These are phyloP conservation scores for Collybia mongolica DNA, from an alignment of 768 basidiomycete species.

Conservation along the genomic window DNA sequence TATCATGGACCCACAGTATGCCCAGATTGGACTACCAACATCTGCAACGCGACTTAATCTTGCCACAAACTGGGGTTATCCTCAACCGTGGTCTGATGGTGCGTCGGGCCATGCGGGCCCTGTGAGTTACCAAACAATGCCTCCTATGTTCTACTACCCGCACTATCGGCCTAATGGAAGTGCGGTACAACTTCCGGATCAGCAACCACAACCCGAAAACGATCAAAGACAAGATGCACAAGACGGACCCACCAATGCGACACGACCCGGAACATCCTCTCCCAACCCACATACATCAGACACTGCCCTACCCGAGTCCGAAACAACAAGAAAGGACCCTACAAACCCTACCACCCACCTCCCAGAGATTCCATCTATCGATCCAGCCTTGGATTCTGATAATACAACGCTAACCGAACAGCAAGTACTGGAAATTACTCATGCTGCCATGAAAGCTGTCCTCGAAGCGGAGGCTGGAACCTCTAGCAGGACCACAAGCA, in stretches of 20 bases:
- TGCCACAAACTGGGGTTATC: slow-evolving; percentile 36
- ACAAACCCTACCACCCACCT: background rate
- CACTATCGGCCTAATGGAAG: slow-evolving; percentile 46
- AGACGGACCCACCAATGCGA: slow-evolving; percentile 1
- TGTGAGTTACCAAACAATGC: slow-evolving; percentile 30
- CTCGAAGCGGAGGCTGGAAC: slow-evolving; percentile 31
- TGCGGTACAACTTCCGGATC: slow-evolving; percentile 15
- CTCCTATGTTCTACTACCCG: slow-evolving; percentile 35
- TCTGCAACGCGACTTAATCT: slow-evolving; percentile 48
- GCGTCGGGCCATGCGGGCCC: slow-evolving; percentile 22
- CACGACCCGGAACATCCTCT: slow-evolving; percentile 2
- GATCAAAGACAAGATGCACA: slow-evolving; percentile 4
- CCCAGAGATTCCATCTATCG: slow-evolving; percentile 13
- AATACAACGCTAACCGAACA: slow-evolving; percentile 20
- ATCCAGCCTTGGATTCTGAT: slow-evolving; percentile 23
- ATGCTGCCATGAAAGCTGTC: slow-evolving; percentile 30
- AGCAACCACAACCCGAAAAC: slow-evolving; percentile 13
- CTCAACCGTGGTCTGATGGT: slow-evolving; percentile 38
- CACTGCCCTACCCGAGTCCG: slow-evolving; percentile 1
- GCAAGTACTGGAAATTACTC: slow-evolving; percentile 23
- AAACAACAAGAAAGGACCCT: background rate
- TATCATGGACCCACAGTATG: slow-evolving; percentile 41
- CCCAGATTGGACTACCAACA: slow-evolving; percentile 48
- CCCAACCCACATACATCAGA: slow-evolving; percentile 4
- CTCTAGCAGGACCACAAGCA: slow-evolving; percentile 19